Evolutionary conservation across 208 protist genomes (phyloP).

Genomic region (Trichomonas gallinae): DNA sequence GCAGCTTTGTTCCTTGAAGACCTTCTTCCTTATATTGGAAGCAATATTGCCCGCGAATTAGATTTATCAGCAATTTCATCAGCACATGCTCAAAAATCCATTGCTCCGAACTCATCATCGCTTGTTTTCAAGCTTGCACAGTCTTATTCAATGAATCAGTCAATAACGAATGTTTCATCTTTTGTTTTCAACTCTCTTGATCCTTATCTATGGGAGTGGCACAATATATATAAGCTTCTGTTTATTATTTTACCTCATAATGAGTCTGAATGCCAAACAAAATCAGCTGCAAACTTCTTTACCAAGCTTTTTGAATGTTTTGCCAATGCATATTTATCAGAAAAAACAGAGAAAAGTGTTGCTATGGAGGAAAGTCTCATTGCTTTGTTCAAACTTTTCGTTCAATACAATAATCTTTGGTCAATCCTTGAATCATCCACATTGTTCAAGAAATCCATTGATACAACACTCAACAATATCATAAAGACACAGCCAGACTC

Average conservation of each 20-base stretch:
- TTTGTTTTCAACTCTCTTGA: background rate
- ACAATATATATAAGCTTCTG: background rate
- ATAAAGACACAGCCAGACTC: background rate
- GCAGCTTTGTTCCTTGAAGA: background rate
- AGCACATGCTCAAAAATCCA: background rate
- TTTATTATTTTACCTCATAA: background rate
- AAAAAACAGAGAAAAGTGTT: background rate
- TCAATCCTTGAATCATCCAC: background rate
- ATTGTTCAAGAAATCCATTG: background rate
- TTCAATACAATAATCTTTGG: background rate
- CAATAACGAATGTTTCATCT: background rate
- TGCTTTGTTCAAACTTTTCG: background rate
- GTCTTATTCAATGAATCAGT: background rate
- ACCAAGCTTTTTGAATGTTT: background rate
- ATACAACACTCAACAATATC: background rate
- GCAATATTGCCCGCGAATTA: background rate
- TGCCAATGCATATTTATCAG: background rate
- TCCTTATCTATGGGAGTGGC: background rate
- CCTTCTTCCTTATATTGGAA: background rate
- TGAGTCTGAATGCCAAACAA: background rate
- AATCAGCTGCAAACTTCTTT: background rate
- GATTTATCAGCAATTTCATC: background rate
- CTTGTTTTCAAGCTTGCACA: background rate
- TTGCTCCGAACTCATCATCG: background rate
- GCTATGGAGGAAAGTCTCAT: background rate